phyloP scores from a whole-genome alignment of 805 yeast species.

The Barnettozyma vustinii region DNA sequence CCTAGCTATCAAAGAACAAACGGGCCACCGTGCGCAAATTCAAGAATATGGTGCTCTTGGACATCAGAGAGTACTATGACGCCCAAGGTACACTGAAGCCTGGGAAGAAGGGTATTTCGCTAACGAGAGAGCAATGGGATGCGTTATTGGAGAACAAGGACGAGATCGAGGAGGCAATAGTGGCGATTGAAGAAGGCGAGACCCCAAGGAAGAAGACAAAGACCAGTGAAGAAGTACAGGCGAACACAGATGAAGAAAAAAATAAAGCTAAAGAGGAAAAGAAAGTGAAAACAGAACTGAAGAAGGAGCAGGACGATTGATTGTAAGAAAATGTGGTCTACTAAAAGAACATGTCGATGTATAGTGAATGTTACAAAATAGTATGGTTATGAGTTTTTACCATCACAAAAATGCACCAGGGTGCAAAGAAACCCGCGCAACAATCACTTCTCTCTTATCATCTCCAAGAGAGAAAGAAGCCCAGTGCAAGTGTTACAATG shows the following conservation, averaged over 20 bases:
- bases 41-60: constrained; percentile 63
- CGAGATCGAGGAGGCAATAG: constrained; percentile 47
- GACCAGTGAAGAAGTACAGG: not conserved
- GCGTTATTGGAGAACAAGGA: constrained; percentile 40
- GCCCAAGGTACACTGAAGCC: constrained; percentile 65
- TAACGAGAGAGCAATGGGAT: constrained; percentile 53
- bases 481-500: not conserved
- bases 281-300: not conserved
- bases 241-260: not conserved
- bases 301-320: not conserved
- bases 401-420: not conserved
- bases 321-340: no score
- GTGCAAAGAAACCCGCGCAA: not conserved
- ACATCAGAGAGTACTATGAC: constrained; percentile 77
- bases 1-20: constrained; percentile 52
- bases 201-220: constrained; percentile 26
- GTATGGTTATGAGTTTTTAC: not conserved
- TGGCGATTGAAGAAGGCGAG: constrained; percentile 24
- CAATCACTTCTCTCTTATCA: not conserved
- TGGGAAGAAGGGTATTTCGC: constrained; percentile 70
- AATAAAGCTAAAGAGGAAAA: not conserved
- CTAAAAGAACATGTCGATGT: no score
- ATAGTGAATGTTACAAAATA: no score
- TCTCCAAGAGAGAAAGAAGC: not conserved
- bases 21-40: constrained; percentile 69